A percentile compares a stretch with the other conserved stretches of the same genome.
Conservation (phyloP, 2,329 filamentous ascomycete species). For the Fusarium longipes region DNA sequence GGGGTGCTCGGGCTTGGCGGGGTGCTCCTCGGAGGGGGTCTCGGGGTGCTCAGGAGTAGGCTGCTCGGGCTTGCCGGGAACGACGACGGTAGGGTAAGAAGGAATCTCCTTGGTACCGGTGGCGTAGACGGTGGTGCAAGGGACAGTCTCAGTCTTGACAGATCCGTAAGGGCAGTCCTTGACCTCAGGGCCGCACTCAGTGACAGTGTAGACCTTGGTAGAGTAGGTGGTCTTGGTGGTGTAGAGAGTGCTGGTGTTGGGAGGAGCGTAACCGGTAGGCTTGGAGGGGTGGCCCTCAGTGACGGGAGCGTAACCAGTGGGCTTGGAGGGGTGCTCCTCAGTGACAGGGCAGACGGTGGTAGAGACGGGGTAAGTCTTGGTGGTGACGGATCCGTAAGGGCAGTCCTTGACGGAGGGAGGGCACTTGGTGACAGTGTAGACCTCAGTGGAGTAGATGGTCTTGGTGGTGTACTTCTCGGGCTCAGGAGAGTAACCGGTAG, state of each 20-base stretch:
- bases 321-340: conserved; percentile 30
- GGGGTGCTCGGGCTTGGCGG: conserved; percentile 4
- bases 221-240: conserved; percentile 49
- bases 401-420: conserved; percentile 49
- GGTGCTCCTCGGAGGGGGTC: conserved; percentile 1
- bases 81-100: conserved; percentile 29
- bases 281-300: conserved; percentile 27
- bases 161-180: conserved; percentile 49
- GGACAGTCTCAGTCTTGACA: conserved; percentile 43
- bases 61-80: conserved; percentile 24
- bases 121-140: conserved; percentile 28
- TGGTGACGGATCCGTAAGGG: conserved; percentile 34
- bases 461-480: conserved; percentile 45
- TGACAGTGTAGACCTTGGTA: conserved; percentile 51
- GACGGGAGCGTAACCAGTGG: conserved; percentile 29
- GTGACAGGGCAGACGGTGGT: conserved; percentile 38
- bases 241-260: conserved; percentile 43
- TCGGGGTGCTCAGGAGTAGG: conserved; percentile 3
- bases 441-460: conserved; percentile 33
- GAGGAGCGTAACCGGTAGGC: conserved; percentile 34
- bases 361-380: conserved; percentile 34
- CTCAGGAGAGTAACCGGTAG: conserved; percentile 44
- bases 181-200: conserved; percentile 47
- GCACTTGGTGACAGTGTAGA: conserved; percentile 34
- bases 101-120: conserved; percentile 37